Percentiles rank a stretch among this genome's conserved stretches.
Conservation (phyloP, 2,329 filamentous ascomycete species). For the Alternaria burnsii region DNA sequence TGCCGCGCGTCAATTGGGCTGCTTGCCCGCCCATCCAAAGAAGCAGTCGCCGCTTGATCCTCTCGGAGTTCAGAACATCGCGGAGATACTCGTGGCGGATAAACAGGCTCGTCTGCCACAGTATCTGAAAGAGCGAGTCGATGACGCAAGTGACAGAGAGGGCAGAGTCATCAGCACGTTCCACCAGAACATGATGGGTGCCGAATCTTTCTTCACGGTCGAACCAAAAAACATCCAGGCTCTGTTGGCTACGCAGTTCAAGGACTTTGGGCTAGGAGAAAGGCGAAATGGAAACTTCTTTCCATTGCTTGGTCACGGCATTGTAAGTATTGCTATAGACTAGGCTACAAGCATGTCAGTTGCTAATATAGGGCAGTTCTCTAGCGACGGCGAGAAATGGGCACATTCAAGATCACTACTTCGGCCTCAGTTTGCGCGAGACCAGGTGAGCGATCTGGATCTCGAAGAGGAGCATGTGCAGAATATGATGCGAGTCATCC, state of each 20-base stretch:
- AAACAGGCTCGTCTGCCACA: slow-evolving; percentile 47
- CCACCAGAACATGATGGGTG: slow-evolving; percentile 29
- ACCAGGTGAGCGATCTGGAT: slow-evolving; percentile 46
- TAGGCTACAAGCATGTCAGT: neutral
- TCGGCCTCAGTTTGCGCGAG: slow-evolving; percentile 47
- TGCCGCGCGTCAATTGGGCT: slow-evolving; percentile 52
- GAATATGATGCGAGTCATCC: slow-evolving; percentile 44
- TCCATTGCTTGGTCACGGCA: slow-evolving; percentile 53
- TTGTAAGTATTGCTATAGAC: slow-evolving; percentile 30
- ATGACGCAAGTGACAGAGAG: slow-evolving; percentile 27
- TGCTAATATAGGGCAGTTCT: slow-evolving; percentile 31
- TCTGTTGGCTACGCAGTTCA: slow-evolving; percentile 55
- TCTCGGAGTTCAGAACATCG: slow-evolving; percentile 60
- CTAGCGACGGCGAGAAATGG: slow-evolving; percentile 43
- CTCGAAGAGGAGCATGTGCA: slow-evolving; percentile 43
- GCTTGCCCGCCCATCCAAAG: slow-evolving; percentile 50
- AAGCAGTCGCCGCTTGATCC: slow-evolving; percentile 56
- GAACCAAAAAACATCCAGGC: slow-evolving; percentile 58
- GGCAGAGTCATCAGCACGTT: slow-evolving; percentile 40
- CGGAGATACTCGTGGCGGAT: slow-evolving; percentile 50
- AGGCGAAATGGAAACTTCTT: slow-evolving; percentile 49
- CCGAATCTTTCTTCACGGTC: slow-evolving; percentile 38
- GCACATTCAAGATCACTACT: slow-evolving; percentile 44
- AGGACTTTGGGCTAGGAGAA: slow-evolving; percentile 55
- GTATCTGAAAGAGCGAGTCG: slow-evolving; percentile 29